Evolutionary conservation across 805 yeast species (phyloP).

Genomic region (Brettanomyces nanus): DNA sequence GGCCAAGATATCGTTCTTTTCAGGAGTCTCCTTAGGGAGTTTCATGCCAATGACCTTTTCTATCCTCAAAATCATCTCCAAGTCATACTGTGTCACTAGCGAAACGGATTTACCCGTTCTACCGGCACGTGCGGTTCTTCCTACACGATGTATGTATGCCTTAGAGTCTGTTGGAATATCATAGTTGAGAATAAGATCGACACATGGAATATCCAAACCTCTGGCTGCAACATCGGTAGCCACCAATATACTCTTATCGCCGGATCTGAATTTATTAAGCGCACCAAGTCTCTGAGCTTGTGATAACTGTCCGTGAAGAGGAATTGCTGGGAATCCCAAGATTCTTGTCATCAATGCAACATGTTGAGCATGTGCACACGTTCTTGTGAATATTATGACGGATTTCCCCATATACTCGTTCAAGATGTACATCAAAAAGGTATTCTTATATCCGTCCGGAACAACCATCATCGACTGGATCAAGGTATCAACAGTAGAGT

Average conservation of each 20-base stretch:
- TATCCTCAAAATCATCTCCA: slow-evolving; percentile 79
- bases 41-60: slow-evolving; percentile 81
- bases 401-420: slow-evolving; percentile 83
- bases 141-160: slow-evolving; percentile 93
- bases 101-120: slow-evolving; percentile 82
- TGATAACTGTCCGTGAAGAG: slow-evolving; percentile 86
- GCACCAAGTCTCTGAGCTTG: slow-evolving; percentile 83
- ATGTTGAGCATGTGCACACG: slow-evolving; percentile 92
- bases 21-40: slow-evolving; percentile 74
- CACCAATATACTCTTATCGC: slow-evolving; percentile 57
- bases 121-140: slow-evolving; percentile 97
- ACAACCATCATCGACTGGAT: slow-evolving; percentile 83
- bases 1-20: slow-evolving; percentile 67
- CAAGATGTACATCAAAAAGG: slow-evolving; percentile 71
- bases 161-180: slow-evolving; percentile 96
- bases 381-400: slow-evolving; percentile 82
- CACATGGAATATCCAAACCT: slow-evolving; percentile 94
- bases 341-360: slow-evolving; percentile 73
- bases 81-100: slow-evolving; percentile 88
- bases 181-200: slow-evolving; percentile 80
- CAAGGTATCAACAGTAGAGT: slow-evolving; percentile 91
- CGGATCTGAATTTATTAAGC: slow-evolving; percentile 68
- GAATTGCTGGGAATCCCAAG: slow-evolving; percentile 82
- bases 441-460: slow-evolving; percentile 89
- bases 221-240: slow-evolving; percentile 93